Conservation (phyloP, 2,329 filamentous ascomycete genomes). For the Colletotrichum eleusines region DNA sequence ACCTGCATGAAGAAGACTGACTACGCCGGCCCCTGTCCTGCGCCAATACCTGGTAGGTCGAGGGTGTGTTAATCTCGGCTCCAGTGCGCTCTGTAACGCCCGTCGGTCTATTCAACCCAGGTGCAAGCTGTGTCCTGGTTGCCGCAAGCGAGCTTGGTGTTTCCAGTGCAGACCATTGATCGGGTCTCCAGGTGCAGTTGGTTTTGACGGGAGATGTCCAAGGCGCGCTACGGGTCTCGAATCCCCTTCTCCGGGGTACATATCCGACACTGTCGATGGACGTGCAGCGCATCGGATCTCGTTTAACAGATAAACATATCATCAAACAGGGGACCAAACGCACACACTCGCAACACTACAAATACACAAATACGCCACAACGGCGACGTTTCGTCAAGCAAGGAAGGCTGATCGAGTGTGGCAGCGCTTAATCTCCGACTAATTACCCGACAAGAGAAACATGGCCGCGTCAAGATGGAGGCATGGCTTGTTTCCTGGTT, state of each 20-base stretch:
- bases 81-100: slow-evolving; percentile 12
- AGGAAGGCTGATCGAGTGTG: not conserved
- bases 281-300: not conserved
- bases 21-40: slow-evolving; percentile 21
- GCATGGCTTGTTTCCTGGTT: slow-evolving; percentile 1
- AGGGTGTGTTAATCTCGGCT: slow-evolving; percentile 16
- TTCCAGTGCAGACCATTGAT: slow-evolving; percentile 8
- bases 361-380: not conserved
- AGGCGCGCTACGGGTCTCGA: not conserved
- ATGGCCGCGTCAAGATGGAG: slow-evolving; percentile 3
- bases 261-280: not conserved
- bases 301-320: not conserved
- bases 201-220: not conserved
- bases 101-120: not conserved
- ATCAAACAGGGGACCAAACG: too few relatives aligned
- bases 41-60: slow-evolving; percentile 1
- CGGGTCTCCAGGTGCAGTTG: not conserved
- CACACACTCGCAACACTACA: not conserved
- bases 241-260: not conserved
- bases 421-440: slow-evolving; percentile 27
- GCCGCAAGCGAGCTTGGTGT: slow-evolving; percentile 4
- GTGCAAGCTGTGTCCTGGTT: slow-evolving; percentile 13
- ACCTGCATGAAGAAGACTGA: slow-evolving; percentile 7
- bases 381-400: not conserved
- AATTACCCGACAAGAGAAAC: not conserved